These are phyloP conservation scores for Erucastrum elatum DNA, from an alignment of 345 rosid species.

Conservation along the genomic window DNA sequence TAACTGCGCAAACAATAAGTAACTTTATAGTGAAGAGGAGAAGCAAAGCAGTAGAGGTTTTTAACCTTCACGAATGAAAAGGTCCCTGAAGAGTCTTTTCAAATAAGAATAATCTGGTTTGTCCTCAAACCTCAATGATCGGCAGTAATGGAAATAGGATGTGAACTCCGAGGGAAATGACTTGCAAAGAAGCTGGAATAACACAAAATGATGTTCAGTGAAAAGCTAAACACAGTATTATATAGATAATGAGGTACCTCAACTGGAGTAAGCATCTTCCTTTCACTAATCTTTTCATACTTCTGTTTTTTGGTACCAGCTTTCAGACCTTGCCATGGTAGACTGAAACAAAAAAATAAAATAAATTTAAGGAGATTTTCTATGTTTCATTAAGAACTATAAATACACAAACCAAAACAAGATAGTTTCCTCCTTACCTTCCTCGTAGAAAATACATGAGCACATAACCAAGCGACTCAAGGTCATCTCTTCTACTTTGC, in stretches of 20 bases:
- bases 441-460: constrained; percentile 96
- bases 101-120: constrained; percentile 96
- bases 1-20: not conserved
- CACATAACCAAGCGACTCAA: constrained; percentile 98
- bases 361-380: not conserved
- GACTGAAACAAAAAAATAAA: constrained; percentile 45
- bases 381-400: not conserved
- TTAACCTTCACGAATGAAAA: constrained; percentile 88
- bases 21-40: not conserved
- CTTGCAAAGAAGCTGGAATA: constrained; percentile 78
- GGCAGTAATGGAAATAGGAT: constrained; percentile 91
- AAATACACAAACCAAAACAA: not conserved
- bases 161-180: constrained; percentile 85
- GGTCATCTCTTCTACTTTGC: constrained; percentile 97
- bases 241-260: constrained; percentile 52
- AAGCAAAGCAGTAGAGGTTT: not conserved
- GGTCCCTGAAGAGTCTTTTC: constrained; percentile 88
- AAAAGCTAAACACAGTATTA: not conserved
- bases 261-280: constrained; percentile 83
- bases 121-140: constrained; percentile 93
- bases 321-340: constrained; percentile 96
- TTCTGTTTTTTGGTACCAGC: constrained; percentile 97
- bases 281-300: constrained; percentile 94
- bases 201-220: not conserved
- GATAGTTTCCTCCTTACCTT: constrained; percentile 54